Percentiles rank a stretch among this genome's conserved stretches.
phyloP scores from a whole-genome alignment of 2,329 filamentous ascomycete genomes.

The Colletotrichum spinosum region DNA sequence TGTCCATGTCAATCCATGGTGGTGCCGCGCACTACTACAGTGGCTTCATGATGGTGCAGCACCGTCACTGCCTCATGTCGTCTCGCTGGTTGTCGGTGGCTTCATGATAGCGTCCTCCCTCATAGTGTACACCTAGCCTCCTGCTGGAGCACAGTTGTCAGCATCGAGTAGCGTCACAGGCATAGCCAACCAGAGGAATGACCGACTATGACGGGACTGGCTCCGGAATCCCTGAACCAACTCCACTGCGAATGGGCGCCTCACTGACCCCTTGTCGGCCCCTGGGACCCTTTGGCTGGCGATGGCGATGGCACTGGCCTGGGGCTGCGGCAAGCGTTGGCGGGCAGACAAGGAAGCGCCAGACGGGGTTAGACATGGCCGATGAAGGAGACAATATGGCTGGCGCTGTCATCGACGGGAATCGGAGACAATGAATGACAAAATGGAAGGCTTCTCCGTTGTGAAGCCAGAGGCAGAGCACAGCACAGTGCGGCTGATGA shows the following conservation, averaged over 20 bases:
- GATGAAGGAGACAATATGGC: slow-evolving; percentile 11
- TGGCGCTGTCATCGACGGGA: slow-evolving; percentile 15
- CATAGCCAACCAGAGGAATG: slow-evolving; percentile 17
- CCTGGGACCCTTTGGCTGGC: neutral
- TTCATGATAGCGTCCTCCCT: slow-evolving; percentile 1
- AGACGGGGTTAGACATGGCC: neutral
- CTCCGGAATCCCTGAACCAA: slow-evolving; percentile 16
- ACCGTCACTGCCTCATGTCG: neutral
- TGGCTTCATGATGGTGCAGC: too few species aligned
- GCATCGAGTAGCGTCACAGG: neutral
- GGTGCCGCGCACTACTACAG: too few species aligned
- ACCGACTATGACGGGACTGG: slow-evolving; percentile 29
- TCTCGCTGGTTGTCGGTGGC: neutral
- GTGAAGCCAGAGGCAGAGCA: too few species aligned
- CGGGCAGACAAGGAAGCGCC: neutral
- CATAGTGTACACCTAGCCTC: neutral
- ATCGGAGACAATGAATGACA: slow-evolving; percentile 4
- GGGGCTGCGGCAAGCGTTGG: neutral
- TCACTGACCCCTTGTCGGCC: slow-evolving; percentile 5
- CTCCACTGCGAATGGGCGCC: neutral
- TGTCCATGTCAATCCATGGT: too few species aligned
- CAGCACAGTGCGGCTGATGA: neutral
- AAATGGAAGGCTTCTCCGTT: too few species aligned
- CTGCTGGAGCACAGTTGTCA: neutral
- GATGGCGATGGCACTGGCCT: neutral